Conservation (phyloP, 805 yeast genomes). For the Peterozyma xylosa region DNA sequence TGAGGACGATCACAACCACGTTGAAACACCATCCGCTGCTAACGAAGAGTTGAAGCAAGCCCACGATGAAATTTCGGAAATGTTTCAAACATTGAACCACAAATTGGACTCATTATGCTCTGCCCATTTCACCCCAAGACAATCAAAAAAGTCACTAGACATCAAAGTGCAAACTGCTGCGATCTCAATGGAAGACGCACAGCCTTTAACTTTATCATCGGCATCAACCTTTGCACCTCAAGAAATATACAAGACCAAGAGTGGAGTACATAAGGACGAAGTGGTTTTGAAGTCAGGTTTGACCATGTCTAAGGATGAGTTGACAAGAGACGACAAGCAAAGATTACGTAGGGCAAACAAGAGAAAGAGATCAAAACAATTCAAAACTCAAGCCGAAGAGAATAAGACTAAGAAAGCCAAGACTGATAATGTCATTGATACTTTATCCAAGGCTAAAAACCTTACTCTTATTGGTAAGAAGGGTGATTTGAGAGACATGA, state of each 20-base stretch:
- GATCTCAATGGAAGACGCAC: constrained; percentile 92
- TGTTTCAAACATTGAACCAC: constrained; percentile 56
- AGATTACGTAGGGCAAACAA: constrained; percentile 82
- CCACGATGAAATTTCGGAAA: constrained; percentile 68
- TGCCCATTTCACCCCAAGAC: constrained; percentile 93
- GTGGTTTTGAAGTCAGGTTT: constrained; percentile 71
- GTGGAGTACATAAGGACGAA: constrained; percentile 42
- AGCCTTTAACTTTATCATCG: constrained; percentile 74
- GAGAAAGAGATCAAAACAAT: constrained; percentile 63
- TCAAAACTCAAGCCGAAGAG: constrained; percentile 24
- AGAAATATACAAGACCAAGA: constrained; percentile 62
- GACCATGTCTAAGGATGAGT: constrained; percentile 73
- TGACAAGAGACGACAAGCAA: constrained; percentile 78
- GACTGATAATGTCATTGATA: constrained; percentile 58
- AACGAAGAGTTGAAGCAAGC: constrained; percentile 61
- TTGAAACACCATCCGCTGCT: constrained; percentile 33
- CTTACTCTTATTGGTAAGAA: constrained; percentile 70
- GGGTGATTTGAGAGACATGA: constrained; percentile 69
- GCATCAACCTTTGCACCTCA: constrained; percentile 88
- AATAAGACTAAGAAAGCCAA: constrained; percentile 41
- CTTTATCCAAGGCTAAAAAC: constrained; percentile 65
- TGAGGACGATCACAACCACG: constrained; percentile 69
- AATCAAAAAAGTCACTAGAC: constrained; percentile 70
- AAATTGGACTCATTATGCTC: constrained; percentile 85
- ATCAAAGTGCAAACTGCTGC: constrained; percentile 80